Evolutionary conservation across 495 filamentous ascomycete genomes (phyloP), one percentile per base, ranked within the genome.

Genomic region (Podospora fimiseda): DNA sequence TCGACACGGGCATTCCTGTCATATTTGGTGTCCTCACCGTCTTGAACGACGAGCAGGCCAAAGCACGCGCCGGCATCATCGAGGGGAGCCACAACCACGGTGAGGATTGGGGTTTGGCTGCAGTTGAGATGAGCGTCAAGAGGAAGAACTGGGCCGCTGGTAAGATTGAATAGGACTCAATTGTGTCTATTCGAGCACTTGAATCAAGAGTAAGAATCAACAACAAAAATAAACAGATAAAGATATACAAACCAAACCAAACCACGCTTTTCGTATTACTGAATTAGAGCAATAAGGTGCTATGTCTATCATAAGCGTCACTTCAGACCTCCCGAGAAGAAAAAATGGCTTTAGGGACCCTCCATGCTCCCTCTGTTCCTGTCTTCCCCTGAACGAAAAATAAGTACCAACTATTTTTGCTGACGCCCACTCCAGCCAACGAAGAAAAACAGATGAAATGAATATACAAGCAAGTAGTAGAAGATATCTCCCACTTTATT

Each of bases 21-120:
- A 81, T 97, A 40, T 96, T 98, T 68, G 93, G 93, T 1, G 75
- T 98, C 52, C 74, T 98, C 64, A 98, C 93, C 27, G 83, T 96
- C 37, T 70, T 98, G 53, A 88, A 65, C 39, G 91, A 96, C 65
- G 84, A 92, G 58, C 93, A 98, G 67, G 93, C 86, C 9, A 74
- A 82, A 74, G 84, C 84, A 39, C 79, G 93, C 56, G 93, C 93
- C n/a, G 93, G 93, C 2, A 63, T 95, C 47, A 77, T 72, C 1
- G 62, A 62, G 2, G 76, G 74, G 46, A 74, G 79, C 50, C 88
- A 92, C 60, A 92, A 90, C 67, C 88, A 92, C 67, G 89, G 88
- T 19, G 88, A 92, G 64, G 89, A 93, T 65, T 93, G 88, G 89
- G 89, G 89, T n/a, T 67, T 73, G 13, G 79, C 77, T 27, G 86